Percentiles rank a stretch among this genome's conserved stretches.
phyloP scores from a whole-genome alignment of 352 stramenopile species.

The Pythium volutum region DNA sequence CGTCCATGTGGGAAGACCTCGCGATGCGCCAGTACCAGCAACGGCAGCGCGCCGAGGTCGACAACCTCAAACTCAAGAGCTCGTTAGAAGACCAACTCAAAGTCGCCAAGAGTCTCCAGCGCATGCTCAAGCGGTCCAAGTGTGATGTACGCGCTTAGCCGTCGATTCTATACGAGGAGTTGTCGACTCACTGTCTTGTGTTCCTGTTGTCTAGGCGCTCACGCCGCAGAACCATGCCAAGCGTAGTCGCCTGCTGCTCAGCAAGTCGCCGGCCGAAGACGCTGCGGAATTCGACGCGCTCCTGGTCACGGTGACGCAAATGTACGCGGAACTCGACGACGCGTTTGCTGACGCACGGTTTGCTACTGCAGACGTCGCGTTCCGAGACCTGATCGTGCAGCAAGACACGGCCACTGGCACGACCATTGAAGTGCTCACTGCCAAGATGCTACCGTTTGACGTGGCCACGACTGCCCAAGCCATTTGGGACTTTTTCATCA shows the following conservation, averaged over 20 bases:
- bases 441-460: conserved; percentile 18
- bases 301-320: conserved; percentile 10
- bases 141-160: conserved; percentile 8
- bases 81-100: conserved; percentile 63
- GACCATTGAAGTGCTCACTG: conserved; percentile 13
- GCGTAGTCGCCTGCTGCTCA: background rate
- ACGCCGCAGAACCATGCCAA: conserved; percentile 17
- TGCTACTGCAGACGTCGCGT: conserved; percentile 17
- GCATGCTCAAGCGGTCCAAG: conserved; percentile 26
- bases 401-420: conserved; percentile 7
- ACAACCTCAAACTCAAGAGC: conserved; percentile 53
- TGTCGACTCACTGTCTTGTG: background rate
- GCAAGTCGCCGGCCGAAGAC: conserved; percentile 6
- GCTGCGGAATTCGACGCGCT: conserved; percentile 10
- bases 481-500: conserved; percentile 19
- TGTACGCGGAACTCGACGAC: conserved; percentile 9
- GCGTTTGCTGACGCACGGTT: conserved; percentile 20
- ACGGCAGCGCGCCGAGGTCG: conserved; percentile 38
- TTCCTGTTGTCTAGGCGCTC: conserved; percentile 6
- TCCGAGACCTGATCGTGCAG: conserved; percentile 15
- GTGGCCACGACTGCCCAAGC: conserved; percentile 5
- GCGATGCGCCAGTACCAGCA: conserved; percentile 24
- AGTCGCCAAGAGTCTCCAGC: conserved; percentile 31
- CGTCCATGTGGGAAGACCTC: conserved; percentile 31
- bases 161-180: background rate